Evolutionary conservation across 192 early-diverging fungal species (phyloP).

Genomic region (Coemansia sp.): DNA sequence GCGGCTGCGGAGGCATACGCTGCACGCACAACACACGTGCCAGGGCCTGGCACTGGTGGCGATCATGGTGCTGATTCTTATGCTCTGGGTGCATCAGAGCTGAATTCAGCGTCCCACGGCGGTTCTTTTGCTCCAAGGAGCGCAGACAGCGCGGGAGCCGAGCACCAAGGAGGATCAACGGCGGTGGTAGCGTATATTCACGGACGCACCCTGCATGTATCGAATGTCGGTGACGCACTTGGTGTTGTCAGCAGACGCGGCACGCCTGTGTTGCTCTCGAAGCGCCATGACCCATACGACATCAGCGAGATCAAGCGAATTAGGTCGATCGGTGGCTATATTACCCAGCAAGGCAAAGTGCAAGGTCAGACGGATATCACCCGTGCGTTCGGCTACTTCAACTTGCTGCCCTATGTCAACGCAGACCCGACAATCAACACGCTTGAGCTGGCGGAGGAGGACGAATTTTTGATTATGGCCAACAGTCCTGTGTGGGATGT

Average conservation of each 20-base stretch:
- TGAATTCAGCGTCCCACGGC: slow-evolving; percentile 30
- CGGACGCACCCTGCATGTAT: slow-evolving; percentile 75
- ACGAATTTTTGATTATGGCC: slow-evolving; percentile 78
- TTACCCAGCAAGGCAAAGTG: slow-evolving; percentile 70
- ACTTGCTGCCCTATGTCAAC: slow-evolving; percentile 77
- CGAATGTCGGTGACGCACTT: slow-evolving; percentile 83
- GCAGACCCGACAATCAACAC: slow-evolving; percentile 76
- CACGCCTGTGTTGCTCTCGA: slow-evolving; percentile 64
- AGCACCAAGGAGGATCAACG: slow-evolving; percentile 68
- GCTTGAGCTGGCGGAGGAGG: slow-evolving; percentile 72
- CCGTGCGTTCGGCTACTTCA: slow-evolving; percentile 84
- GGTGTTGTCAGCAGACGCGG: slow-evolving; percentile 77
- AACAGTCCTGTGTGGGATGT: slow-evolving; percentile 74
- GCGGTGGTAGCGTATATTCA: slow-evolving; percentile 78
- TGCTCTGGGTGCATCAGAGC: slow-evolving; percentile 18
- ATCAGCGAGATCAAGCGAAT: slow-evolving; percentile 72
- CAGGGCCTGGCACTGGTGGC: slow-evolving; percentile 6
- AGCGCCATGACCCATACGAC: slow-evolving; percentile 70
- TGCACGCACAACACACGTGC: slow-evolving; percentile 30
- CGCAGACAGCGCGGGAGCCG: slow-evolving; percentile 29
- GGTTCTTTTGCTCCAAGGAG: slow-evolving; percentile 23
- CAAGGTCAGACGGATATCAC: slow-evolving; percentile 76
- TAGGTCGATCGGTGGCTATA: slow-evolving; percentile 75
- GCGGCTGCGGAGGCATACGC: slow-evolving; percentile 42
- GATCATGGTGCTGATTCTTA: slow-evolving; percentile 11